Evolutionary conservation across 2,329 filamentous ascomycete species (phyloP).

Genomic region (Diaporthe sp.): DNA sequence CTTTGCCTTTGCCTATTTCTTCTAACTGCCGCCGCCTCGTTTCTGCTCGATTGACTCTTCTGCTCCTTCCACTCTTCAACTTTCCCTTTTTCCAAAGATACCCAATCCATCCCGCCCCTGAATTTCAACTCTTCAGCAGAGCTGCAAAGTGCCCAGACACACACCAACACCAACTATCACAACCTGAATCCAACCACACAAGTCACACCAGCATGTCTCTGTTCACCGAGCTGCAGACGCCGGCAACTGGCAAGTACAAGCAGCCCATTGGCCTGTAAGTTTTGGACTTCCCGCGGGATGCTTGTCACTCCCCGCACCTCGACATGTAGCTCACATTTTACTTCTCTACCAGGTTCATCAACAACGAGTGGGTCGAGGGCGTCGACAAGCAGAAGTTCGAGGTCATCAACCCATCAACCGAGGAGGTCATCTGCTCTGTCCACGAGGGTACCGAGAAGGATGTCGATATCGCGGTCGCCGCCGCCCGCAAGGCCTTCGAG

Average conservation of each 20-base stretch:
- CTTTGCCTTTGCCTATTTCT: constrained; percentile 26
- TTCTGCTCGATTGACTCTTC: neutral
- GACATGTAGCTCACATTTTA: neutral
- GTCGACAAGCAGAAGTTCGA: constrained; percentile 92
- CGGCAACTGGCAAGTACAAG: constrained; percentile 69
- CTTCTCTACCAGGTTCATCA: constrained; percentile 77
- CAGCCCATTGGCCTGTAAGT: constrained; percentile 74
- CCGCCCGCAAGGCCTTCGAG: constrained; percentile 88
- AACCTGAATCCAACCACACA: neutral
- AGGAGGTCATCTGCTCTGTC: constrained; percentile 87
- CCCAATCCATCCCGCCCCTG: neutral
- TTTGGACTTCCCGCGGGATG: neutral
- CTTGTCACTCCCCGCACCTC: too few species aligned
- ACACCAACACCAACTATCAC: neutral
- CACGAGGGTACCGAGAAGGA: constrained; percentile 91
- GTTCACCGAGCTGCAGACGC: constrained; percentile 74
- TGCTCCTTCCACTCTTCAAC: neutral
- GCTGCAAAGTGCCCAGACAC: neutral
- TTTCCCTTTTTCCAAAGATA: constrained; percentile 28
- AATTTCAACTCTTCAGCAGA: neutral
- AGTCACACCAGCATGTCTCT: constrained; percentile 47
- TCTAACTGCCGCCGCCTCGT: constrained; percentile 12
- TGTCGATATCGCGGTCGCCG: constrained; percentile 82
- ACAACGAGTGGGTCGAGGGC: constrained; percentile 89
- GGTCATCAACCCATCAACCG: constrained; percentile 88